Conservation (phyloP, 441 rosid genomes). For the Adansonia rubrostipa region DNA sequence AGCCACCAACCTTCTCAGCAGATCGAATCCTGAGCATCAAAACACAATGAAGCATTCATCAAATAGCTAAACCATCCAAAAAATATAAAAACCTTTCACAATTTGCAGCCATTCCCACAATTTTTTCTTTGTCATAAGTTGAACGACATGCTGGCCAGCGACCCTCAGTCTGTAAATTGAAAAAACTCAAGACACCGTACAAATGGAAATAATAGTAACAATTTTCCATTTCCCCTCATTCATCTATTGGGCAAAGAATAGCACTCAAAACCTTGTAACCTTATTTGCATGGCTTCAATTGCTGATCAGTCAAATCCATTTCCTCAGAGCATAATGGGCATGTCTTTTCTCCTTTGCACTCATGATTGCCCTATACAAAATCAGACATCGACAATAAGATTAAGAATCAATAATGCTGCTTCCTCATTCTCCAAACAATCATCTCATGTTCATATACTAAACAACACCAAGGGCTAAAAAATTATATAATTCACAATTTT, state of each 20-base stretch:
- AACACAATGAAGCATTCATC: conserved; percentile 13
- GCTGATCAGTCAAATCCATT: conserved; percentile 23
- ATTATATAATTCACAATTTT: neutral
- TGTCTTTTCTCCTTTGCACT: conserved; percentile 46
- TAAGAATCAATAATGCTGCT: neutral
- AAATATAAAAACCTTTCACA: conserved; percentile 50
- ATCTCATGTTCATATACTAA: neutral
- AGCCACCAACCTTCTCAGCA: conserved; percentile 45
- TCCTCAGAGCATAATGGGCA: conserved; percentile 41
- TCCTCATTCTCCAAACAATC: neutral
- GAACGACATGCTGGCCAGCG: conserved; percentile 70
- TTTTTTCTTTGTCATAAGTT: conserved; percentile 67
- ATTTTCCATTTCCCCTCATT: neutral
- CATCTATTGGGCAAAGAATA: conserved; percentile 23
- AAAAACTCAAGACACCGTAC: neutral
- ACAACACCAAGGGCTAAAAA: neutral
- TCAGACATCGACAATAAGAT: neutral
- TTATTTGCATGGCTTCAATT: conserved; percentile 41
- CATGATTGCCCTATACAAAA: conserved; percentile 37
- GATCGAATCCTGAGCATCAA: conserved; percentile 18
- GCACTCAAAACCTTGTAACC: conserved; percentile 45
- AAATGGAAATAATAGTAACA: neutral
- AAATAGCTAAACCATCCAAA: neutral
- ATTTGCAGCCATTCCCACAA: conserved; percentile 56
- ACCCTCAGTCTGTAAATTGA: conserved; percentile 45